These are phyloP conservation scores for Dalbergia cultrata DNA, from an alignment of 306 rosid genomes.

Conservation along the genomic window DNA sequence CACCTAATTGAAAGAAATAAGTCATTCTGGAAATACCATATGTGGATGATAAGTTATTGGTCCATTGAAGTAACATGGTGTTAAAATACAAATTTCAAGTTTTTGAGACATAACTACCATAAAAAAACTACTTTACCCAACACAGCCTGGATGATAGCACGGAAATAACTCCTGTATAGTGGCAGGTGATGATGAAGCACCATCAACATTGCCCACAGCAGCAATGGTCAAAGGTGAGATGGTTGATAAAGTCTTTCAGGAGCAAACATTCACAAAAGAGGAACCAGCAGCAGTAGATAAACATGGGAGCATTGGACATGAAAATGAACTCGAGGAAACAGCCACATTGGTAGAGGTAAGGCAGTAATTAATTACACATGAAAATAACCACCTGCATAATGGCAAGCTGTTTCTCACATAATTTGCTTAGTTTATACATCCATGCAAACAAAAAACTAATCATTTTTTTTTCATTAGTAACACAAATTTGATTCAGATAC, in stretches of 20 bases:
- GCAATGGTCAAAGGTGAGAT: neutral
- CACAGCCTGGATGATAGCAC: neutral
- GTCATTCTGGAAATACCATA: neutral
- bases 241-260: no score
- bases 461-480: no score
- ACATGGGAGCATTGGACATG: neutral
- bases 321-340: neutral
- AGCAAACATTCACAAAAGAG: neutral
- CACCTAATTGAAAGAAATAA: no score
- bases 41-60: neutral
- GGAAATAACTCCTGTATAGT: neutral
- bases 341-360: neutral
- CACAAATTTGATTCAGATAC: neutral
- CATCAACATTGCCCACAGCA: neutral
- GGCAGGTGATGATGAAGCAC: neutral
- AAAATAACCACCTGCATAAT: neutral
- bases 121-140: neutral
- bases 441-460: neutral
- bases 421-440: neutral
- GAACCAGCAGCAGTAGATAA: neutral
- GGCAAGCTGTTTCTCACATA: neutral
- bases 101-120: no score
- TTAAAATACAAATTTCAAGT: no score
- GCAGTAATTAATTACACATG: neutral
- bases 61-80: no score